Conservation (phyloP, 306 rosid genomes). For the Potentilla sterilis region DNA sequence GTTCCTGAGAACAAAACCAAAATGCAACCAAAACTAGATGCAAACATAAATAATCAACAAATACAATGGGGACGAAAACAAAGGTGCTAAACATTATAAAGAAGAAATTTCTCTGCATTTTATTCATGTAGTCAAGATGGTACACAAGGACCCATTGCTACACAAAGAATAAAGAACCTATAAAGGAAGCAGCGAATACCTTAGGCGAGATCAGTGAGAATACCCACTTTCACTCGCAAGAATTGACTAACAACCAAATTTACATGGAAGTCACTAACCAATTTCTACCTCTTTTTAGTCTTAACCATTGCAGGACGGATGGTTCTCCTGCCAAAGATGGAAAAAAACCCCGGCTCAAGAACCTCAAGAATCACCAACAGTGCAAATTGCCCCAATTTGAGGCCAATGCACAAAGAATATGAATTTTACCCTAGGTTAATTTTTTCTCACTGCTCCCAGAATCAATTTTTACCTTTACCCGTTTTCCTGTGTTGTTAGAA, state of each 20-base stretch:
- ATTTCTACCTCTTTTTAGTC: constrained; percentile 35
- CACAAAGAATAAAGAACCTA: constrained; percentile 27
- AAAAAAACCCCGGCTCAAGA: constrained; percentile 71
- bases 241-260: constrained; percentile 43
- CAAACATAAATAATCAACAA: not conserved
- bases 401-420: constrained; percentile 91
- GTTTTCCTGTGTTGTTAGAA: constrained; percentile 57
- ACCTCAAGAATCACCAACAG: constrained; percentile 66
- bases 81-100: not conserved
- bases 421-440: constrained; percentile 62
- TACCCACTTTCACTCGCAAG: constrained; percentile 44
- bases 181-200: constrained; percentile 21
- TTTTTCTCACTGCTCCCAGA: constrained; percentile 60
- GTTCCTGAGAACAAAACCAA: not conserved
- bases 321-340: constrained; percentile 66
- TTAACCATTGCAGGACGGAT: constrained; percentile 52
- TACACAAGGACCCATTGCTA: constrained; percentile 51
- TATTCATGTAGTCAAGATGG: constrained; percentile 67
- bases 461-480: constrained; percentile 52
- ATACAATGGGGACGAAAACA: not conserved
- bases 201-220: constrained; percentile 32
- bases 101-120: constrained; percentile 25
- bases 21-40: not conserved
- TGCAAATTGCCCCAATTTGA: constrained; percentile 67
- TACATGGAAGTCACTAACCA: constrained; percentile 55